Evolutionary conservation across 495 filamentous ascomycete genomes (phyloP), one percentile per base, ranked within the genome.

Genomic region (Penicillium alfredii): DNA sequence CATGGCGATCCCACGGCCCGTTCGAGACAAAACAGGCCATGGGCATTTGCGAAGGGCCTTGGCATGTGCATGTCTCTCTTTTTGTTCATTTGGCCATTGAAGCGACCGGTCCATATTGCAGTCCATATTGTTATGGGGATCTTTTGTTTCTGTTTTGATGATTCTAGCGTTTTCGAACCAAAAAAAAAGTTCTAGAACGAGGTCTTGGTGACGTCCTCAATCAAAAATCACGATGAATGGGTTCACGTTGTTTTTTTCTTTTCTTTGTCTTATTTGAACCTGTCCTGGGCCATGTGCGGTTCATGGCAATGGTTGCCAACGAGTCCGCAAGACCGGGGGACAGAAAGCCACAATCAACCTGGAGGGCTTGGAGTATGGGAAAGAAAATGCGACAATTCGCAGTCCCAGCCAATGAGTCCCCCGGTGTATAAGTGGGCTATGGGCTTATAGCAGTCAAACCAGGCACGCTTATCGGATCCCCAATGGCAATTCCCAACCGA

Each of bases 121-220:
- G 47, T 51, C 40, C 49, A 41, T 43, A 53, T 35, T 21, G 11
- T 47, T 24, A 37, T 17, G 34, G 36, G 23, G 22, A 14, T 38
- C 35, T 13, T 36, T 44, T 45, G 30, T 47, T 35, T 13, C 33
- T 29, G 13, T 26, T 7, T 30, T 35, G 23, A 22, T 24, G 14
- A 34, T 14, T 37, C 35, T 38, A 45, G 35, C 23, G 37, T 20
- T 30, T 26, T 29, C 44, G 36, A 33, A 21, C 10, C 18, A 24
- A 34, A 20, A 20, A 18, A 44, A 47, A 57, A 51, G 51, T 62
- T 60, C 51, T 55, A 57, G 53, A 53, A 56, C 36, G 21, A 38
- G 35, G 42, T 38, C 38, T 39, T 25, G 8, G 8, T 0, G 23
- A 25, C 23, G 3, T 25, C 8, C 5, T 25, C 23, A 4, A 9